Percentiles rank a stretch among this genome's conserved stretches.
Evolutionary conservation across 2,329 filamentous ascomycete species (phyloP).

Genomic region (Clarireedia paspali): DNA sequence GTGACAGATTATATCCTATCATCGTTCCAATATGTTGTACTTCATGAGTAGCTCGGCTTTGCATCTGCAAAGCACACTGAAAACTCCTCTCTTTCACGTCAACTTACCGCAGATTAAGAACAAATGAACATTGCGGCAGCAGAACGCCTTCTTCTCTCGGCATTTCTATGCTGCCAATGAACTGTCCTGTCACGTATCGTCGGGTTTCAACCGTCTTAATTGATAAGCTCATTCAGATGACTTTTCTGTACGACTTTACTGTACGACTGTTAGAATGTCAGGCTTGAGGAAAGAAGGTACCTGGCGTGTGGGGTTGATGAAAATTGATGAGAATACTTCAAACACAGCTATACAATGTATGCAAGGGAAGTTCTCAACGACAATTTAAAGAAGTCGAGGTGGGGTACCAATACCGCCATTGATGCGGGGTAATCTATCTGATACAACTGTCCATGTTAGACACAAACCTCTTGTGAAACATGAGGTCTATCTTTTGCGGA

Average conservation of each 20-base stretch:
- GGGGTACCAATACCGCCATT: neutral
- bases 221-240: slow-evolving; percentile 3
- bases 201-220: neutral
- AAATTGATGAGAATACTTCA: neutral
- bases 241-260: slow-evolving; percentile 1
- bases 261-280: neutral
- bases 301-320: neutral
- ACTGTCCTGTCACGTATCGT: neutral
- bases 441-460: neutral
- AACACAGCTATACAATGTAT: neutral
- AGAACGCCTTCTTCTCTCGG: neutral
- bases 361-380: neutral
- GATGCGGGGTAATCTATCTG: neutral
- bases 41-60: neutral
- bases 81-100: neutral
- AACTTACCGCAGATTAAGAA: no score
- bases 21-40: neutral
- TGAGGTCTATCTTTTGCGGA: neutral
- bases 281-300: neutral
- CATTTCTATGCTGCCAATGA: neutral
- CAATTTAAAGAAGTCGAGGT: neutral
- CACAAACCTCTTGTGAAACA: neutral
- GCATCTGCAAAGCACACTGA: neutral
- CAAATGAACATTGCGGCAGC: neutral
- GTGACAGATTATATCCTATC: neutral